These are phyloP conservation scores for Galerina marginata DNA, from an alignment of 768 basidiomycete species.

Conservation along the genomic window DNA sequence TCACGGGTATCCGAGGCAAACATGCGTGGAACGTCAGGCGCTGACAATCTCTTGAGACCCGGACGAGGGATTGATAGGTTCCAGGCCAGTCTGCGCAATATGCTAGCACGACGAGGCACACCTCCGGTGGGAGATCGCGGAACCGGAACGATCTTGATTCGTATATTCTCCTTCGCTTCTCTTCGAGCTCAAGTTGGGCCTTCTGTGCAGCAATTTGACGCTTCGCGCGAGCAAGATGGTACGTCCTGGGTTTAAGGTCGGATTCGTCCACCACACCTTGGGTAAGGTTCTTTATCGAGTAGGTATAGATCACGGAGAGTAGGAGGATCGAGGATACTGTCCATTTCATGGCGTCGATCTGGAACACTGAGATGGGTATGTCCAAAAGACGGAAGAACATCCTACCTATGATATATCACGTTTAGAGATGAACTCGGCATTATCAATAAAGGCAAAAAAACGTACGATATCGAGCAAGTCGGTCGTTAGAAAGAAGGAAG, in stretches of 20 bases:
- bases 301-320: slow-evolving; percentile 29
- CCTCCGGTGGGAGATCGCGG: slow-evolving; percentile 36
- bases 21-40: slow-evolving; percentile 37
- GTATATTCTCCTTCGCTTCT: slow-evolving; percentile 20
- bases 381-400: slow-evolving; percentile 19
- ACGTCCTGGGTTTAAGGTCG: slow-evolving; percentile 12
- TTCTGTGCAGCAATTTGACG: slow-evolving; percentile 24
- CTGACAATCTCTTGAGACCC: slow-evolving; percentile 37
- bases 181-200: slow-evolving; percentile 27
- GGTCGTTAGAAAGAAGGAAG: not conserved
- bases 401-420: slow-evolving; percentile 10
- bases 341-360: slow-evolving; percentile 25
- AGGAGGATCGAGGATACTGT: slow-evolving; percentile 29
- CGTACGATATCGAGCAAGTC: slow-evolving; percentile 2
- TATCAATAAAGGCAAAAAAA: not conserved
- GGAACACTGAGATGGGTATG: slow-evolving; percentile 13
- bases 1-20: slow-evolving; percentile 38
- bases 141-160: slow-evolving; percentile 32
- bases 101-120: slow-evolving; percentile 35
- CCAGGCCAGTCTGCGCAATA: slow-evolving; percentile 33
- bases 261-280: slow-evolving; percentile 2
- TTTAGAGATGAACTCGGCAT: not conserved
- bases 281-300: slow-evolving; percentile 25
- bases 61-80: slow-evolving; percentile 38
- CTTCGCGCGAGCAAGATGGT: slow-evolving; percentile 26